These are phyloP conservation scores for Ophiobolus disseminans DNA, from an alignment of 2,329 filamentous ascomycete species.

Conservation along the genomic window DNA sequence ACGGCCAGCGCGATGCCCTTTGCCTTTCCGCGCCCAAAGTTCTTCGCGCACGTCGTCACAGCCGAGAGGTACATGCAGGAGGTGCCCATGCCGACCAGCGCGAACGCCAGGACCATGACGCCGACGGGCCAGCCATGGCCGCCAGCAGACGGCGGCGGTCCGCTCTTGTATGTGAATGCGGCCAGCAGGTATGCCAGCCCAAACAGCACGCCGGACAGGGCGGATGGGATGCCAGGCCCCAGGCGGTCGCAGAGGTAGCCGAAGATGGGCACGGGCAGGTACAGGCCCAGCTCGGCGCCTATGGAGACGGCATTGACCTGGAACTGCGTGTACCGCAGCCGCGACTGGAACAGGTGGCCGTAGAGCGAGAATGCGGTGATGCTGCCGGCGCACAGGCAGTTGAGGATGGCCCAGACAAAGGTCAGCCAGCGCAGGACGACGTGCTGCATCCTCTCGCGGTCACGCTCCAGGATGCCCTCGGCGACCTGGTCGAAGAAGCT, in stretches of 20 bases:
- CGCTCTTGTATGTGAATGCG: conserved; percentile 74
- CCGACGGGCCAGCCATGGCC: conserved; percentile 73
- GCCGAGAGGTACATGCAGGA: conserved; percentile 88
- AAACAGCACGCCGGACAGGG: conserved; percentile 76
- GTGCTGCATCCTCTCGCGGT: conserved; percentile 61
- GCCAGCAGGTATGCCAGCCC: conserved; percentile 83
- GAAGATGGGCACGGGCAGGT: conserved; percentile 87
- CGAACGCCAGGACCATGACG: conserved; percentile 85
- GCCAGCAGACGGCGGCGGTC: conserved; percentile 59
- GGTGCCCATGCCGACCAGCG: conserved; percentile 81
- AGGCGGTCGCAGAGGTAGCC: conserved; percentile 92
- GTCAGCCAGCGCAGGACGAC: conserved; percentile 62
- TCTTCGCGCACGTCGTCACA: conserved; percentile 97
- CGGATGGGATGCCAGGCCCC: conserved; percentile 77
- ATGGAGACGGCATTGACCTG: conserved; percentile 92
- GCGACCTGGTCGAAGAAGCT: conserved; percentile 68
- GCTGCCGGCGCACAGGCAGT: conserved; percentile 82
- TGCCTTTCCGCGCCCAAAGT: conserved; percentile 88
- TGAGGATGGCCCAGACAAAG: conserved; percentile 67
- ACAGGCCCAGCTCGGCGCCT: conserved; percentile 84
- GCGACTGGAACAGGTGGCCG: conserved; percentile 85
- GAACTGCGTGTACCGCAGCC: conserved; percentile 85
- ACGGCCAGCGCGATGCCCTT: conserved; percentile 87
- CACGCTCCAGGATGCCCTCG: conserved; percentile 65
- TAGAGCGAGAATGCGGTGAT: conserved; percentile 95